A percentile compares a stretch with the other conserved stretches of the same genome.
phyloP scores from a whole-genome alignment of 768 basidiomycete species.

The Clitopilus passeckerianus region DNA sequence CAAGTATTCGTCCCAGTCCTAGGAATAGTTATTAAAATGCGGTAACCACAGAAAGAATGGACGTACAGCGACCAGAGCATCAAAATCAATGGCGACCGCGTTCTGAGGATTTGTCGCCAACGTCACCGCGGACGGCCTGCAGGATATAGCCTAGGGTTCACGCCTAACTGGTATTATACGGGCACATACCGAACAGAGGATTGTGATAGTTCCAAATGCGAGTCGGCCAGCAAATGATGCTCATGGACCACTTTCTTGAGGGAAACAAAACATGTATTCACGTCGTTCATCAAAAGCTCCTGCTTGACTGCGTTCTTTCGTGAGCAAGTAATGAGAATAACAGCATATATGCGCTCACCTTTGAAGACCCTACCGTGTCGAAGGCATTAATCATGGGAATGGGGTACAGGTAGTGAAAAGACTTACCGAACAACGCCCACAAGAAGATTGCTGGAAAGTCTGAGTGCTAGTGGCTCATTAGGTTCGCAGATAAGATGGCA shows the following conservation, averaged over 20 bases:
- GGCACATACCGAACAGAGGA: slow-evolving; percentile 51
- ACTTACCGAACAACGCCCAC: slow-evolving; percentile 83
- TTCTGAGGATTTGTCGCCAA: slow-evolving; percentile 45
- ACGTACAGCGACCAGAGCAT: slow-evolving; percentile 59
- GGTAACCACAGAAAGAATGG: not conserved
- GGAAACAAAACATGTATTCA: slow-evolving; percentile 69
- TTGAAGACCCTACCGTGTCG: slow-evolving; percentile 33
- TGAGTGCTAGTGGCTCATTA: slow-evolving; percentile 79
- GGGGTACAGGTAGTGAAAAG: not conserved
- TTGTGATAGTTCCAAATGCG: slow-evolving; percentile 68
- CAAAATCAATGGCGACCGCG: slow-evolving; percentile 53
- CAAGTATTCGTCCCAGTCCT: slow-evolving; percentile 65
- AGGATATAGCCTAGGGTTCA: not conserved
- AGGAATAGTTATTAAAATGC: not conserved
- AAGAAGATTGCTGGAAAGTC: slow-evolving; percentile 85
- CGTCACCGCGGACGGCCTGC: slow-evolving; percentile 47
- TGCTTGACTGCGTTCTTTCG: slow-evolving; percentile 57
- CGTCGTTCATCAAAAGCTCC: slow-evolving; percentile 78
- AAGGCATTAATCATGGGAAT: not conserved
- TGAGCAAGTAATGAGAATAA: not conserved
- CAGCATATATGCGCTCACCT: slow-evolving; percentile 46
- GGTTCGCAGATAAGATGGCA: slow-evolving; percentile 81
- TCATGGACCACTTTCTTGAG: slow-evolving; percentile 79
- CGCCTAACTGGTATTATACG: not conserved
- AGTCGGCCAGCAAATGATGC: slow-evolving; percentile 42